These are phyloP conservation scores for Capsella bursapastoris DNA, from an alignment of 345 rosid genomes.

Conservation along the genomic window DNA sequence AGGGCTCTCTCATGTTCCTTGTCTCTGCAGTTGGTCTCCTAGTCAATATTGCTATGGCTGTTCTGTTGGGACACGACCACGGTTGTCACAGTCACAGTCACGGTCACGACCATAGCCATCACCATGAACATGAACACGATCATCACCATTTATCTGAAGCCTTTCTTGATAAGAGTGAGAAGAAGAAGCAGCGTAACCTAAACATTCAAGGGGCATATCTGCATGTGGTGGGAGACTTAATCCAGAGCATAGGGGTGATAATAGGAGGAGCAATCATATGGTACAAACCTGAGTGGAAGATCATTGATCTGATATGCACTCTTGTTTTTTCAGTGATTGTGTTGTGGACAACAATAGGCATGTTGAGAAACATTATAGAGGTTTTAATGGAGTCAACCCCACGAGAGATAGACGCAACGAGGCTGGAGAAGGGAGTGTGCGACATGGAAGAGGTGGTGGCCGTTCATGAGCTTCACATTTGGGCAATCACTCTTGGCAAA, in stretches of 20 bases:
- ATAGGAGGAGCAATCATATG: conserved; percentile 44
- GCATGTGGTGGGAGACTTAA: conserved; percentile 60
- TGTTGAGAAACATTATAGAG: conserved; percentile 52
- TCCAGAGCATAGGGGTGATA: conserved; percentile 71
- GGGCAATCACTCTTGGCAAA: conserved; percentile 70
- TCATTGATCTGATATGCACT: conserved; percentile 64
- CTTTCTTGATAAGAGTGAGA: conserved; percentile 2
- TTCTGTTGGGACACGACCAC: conserved; percentile 7
- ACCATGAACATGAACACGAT: not conserved
- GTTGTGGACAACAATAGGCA: conserved; percentile 49
- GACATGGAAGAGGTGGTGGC: conserved; percentile 36
- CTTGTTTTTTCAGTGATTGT: conserved; percentile 53
- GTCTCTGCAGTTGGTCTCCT: not conserved
- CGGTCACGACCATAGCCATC: not conserved
- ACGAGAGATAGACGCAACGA: conserved; percentile 45
- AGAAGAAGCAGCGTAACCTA: not conserved
- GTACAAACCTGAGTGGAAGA: conserved; percentile 42
- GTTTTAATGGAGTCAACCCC: conserved; percentile 68
- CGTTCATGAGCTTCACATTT: conserved; percentile 59
- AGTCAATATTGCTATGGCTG: not conserved
- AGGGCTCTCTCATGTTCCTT: not conserved
- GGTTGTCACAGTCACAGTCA: not conserved
- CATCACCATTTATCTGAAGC: conserved; percentile 1
- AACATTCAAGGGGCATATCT: conserved; percentile 58
- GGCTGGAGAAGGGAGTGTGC: conserved; percentile 51